These are phyloP conservation scores for Rosa hybrid DNA, from an alignment of 331 rosid species.

Conservation along the genomic window DNA sequence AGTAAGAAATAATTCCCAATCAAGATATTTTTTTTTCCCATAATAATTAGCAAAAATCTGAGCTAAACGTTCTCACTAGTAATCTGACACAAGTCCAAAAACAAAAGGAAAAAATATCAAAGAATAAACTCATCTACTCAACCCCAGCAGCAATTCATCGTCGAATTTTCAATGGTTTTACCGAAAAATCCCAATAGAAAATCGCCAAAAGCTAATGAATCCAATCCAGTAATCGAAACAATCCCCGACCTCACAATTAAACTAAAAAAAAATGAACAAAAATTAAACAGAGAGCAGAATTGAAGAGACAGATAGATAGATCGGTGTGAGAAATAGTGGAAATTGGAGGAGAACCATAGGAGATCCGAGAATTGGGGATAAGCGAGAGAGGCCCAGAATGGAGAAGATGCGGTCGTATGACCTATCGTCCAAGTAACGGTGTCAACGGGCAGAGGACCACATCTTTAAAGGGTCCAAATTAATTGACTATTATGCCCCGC, in stretches of 20 bases:
- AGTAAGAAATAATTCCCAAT: no score
- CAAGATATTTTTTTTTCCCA: no score
- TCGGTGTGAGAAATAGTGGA: not conserved
- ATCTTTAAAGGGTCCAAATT: no score
- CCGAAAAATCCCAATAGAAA: not conserved
- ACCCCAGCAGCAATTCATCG: not conserved
- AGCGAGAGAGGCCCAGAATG: not conserved
- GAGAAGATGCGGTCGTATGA: no score
- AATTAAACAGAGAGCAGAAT: not conserved
- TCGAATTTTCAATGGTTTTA: slow-evolving; percentile 1
- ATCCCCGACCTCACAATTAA: not conserved
- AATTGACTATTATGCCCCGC: no score
- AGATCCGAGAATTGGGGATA: slow-evolving; percentile 5
- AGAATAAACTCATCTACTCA: not conserved
- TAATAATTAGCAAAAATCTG: not conserved
- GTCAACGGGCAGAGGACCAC: no score
- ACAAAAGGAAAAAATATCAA: not conserved
- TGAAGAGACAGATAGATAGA: not conserved
- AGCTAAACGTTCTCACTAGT: not conserved
- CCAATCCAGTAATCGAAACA: not conserved
- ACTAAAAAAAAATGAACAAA: not conserved
- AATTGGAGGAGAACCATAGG: not conserved
- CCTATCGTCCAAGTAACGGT: no score
- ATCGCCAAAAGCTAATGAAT: not conserved
- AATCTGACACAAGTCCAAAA: not conserved